A percentile compares a stretch with the other conserved stretches of the same genome.
These are phyloP conservation scores for Neurospora cerealis DNA, from an alignment of 495 filamentous ascomycete species.

Conservation along the genomic window DNA sequence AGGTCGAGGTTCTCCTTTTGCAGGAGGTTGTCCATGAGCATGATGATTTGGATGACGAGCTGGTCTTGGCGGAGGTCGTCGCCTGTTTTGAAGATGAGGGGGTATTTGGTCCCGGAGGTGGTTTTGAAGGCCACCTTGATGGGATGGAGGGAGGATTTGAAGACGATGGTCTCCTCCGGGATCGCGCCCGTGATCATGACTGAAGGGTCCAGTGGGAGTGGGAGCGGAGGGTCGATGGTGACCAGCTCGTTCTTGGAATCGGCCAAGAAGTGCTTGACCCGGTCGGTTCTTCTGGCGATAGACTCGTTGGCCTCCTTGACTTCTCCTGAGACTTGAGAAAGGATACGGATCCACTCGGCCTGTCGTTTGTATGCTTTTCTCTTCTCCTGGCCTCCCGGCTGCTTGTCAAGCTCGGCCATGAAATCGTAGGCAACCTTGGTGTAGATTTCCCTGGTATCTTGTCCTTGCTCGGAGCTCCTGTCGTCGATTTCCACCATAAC, in stretches of 20 bases:
- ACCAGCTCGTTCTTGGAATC: conserved; percentile 85
- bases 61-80: conserved; percentile 97
- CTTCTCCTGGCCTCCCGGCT: conserved; percentile 53
- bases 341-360: conserved; percentile 77
- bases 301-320: conserved; percentile 73
- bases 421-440: conserved; percentile 90
- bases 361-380: conserved; percentile 72
- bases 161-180: conserved; percentile 80
- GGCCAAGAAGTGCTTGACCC: conserved; percentile 67
- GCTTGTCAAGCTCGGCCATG: conserved; percentile 67
- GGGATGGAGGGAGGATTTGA: conserved; percentile 88
- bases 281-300: conserved; percentile 68
- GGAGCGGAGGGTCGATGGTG: conserved; percentile 74
- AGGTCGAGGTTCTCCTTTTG: conserved; percentile 96
- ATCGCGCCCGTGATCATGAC: conserved; percentile 67
- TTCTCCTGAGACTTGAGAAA: conserved; percentile 85
- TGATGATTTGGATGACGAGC: conserved; percentile 96
- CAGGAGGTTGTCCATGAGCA: conserved; percentile 91
- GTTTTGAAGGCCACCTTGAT: conserved; percentile 89
- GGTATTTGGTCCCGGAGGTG: conserved; percentile 62
- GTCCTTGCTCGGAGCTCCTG: conserved; percentile 55
- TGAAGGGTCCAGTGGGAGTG: conserved; percentile 80
- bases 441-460: conserved; percentile 72
- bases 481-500: conserved; percentile 93
- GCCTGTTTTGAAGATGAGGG: conserved; percentile 93